These are phyloP conservation scores for Candida loeiensis DNA, from an alignment of 805 yeast genomes.

Conservation along the genomic window DNA sequence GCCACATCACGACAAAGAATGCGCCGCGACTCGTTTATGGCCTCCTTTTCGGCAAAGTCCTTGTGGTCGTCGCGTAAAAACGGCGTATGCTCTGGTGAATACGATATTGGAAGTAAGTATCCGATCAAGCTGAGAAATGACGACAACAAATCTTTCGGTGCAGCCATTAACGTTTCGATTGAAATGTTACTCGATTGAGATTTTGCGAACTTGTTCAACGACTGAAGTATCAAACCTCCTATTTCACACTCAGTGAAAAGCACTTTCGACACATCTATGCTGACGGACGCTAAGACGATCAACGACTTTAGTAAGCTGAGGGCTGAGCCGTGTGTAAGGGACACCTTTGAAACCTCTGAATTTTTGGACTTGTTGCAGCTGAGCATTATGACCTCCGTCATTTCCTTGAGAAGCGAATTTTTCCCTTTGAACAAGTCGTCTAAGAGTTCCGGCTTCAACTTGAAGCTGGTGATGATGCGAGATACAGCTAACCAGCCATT, in stretches of 20 bases:
- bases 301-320: slow-evolving; percentile 43
- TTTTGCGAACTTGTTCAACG: slow-evolving; percentile 51
- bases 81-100: slow-evolving; percentile 28
- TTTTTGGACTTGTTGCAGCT: slow-evolving; percentile 27
- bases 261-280: slow-evolving; percentile 39
- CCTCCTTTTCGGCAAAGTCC: slow-evolving; percentile 19
- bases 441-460: slow-evolving; percentile 38
- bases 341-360: slow-evolving; percentile 18
- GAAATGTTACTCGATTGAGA: slow-evolving; percentile 30
- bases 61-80: slow-evolving; percentile 21
- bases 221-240: slow-evolving; percentile 44
- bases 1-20: slow-evolving; percentile 25
- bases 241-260: slow-evolving; percentile 49
- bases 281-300: slow-evolving; percentile 40
- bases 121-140: slow-evolving; percentile 55
- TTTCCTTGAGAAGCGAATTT: slow-evolving; percentile 19
- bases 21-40: slow-evolving; percentile 31
- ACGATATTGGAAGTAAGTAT: slow-evolving; percentile 51
- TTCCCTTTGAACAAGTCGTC: slow-evolving; percentile 37
- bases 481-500: slow-evolving; percentile 64
- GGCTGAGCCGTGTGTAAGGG: slow-evolving; percentile 35
- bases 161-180: slow-evolving; percentile 69
- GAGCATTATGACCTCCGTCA: slow-evolving; percentile 20
- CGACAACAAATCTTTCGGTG: slow-evolving; percentile 62
- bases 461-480: slow-evolving; percentile 51